Evolutionary conservation across 2,329 filamentous ascomycete species (phyloP).

Genomic region (Periconia macrospinosa): DNA sequence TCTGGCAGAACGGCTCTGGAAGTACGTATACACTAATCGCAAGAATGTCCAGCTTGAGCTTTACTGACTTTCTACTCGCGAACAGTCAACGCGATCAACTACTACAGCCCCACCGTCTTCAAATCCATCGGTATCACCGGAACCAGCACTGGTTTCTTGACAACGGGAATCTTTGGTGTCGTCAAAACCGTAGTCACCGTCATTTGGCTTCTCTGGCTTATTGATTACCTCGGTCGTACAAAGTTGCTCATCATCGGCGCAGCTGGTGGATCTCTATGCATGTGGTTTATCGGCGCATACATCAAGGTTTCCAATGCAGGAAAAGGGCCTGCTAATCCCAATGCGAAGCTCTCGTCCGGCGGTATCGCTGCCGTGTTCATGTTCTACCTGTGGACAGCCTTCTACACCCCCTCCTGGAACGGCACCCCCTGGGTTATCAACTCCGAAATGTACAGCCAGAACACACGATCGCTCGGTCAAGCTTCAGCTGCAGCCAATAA

Average conservation of each 20-base stretch:
- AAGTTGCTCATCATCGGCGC: slow-evolving; percentile 68
- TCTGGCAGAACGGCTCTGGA: slow-evolving; percentile 76
- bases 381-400: slow-evolving; percentile 74
- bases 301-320: slow-evolving; percentile 55
- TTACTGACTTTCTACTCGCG: no score
- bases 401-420: slow-evolving; percentile 73
- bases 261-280: slow-evolving; percentile 62
- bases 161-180: slow-evolving; percentile 76
- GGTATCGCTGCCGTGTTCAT: slow-evolving; percentile 68
- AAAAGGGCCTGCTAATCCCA: slow-evolving; percentile 27
- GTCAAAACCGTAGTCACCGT: slow-evolving; percentile 72
- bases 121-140: slow-evolving; percentile 64
- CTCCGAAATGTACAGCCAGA: slow-evolving; percentile 72
- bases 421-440: slow-evolving; percentile 77
- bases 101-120: slow-evolving; percentile 75
- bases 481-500: slow-evolving; percentile 72
- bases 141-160: slow-evolving; percentile 62
- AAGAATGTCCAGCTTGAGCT: neutral
- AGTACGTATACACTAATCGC: slow-evolving; percentile 47
- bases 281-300: slow-evolving; percentile 67
- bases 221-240: slow-evolving; percentile 65
- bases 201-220: slow-evolving; percentile 69
- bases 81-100: slow-evolving; percentile 65
- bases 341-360: slow-evolving; percentile 44
- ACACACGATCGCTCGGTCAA: slow-evolving; percentile 66